Base-by-base conservation (phyloP, 306 rosid species). In the Lablab purpureus region DNA sequence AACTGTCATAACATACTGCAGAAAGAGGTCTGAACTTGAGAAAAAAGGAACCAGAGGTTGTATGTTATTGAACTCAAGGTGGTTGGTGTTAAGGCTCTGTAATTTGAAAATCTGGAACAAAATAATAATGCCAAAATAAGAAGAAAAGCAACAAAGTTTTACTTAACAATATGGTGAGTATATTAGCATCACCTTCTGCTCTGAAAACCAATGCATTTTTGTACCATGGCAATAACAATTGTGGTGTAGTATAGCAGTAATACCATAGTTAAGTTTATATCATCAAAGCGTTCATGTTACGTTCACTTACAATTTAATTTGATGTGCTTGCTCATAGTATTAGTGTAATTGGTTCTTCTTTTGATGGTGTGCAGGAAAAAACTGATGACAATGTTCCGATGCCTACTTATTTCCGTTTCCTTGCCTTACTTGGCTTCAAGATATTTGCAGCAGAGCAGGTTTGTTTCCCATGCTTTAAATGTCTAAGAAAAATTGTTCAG, bases 391-490 rank as follows among this genome's bases (percentile, higher is more conserved):
- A 79, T 75, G 9, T 91, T 74, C 97, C 98, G 21, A 91, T 94
- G 98, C 98, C 98, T 34, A 80, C 88, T 77, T 89, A 86, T 84
- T 94, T 94, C 73, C 98, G 94, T 73, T 94, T 94, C 86, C 96
- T 94, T 43, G 94, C 97, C 30, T 87, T 94, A 77, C 97, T 94
- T 81, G 98, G 97, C 52, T 88, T 94, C 92, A 91, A 94, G 87
- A 92, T 94, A 84, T 94, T 94, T 84, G 88, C 96, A 54, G 91
- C 82, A 37, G 98, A 91, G 77, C 88, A 94, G 98, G 97, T 93
- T 79, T 79, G 82, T 64, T 79, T 41, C 19, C 19, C 14, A 1
- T 37, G 63, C 23, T 85, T 77, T 56, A 25, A 72, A 69, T 63
- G 60, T 74, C 64, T 62, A 18, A 17, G 6, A 25, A 36, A 19